Evolutionary conservation across 257 asterid genomes (phyloP).

Genomic region (Fraxinus anomala): DNA sequence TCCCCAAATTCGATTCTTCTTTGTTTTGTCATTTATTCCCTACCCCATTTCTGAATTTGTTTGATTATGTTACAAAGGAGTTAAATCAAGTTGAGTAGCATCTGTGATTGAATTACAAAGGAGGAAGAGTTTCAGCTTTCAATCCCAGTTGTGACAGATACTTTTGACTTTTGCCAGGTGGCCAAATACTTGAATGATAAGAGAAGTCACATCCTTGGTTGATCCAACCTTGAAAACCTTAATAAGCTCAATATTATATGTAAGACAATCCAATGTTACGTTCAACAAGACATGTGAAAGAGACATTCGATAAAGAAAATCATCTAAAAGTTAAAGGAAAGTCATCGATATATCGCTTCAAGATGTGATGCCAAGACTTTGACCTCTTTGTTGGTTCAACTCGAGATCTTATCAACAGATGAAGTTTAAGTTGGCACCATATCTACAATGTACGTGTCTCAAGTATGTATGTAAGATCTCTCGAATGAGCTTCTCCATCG

Average conservation of each 20-base stretch:
- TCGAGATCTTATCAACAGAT: conserved; percentile 83
- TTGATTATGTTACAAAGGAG: too few species aligned
- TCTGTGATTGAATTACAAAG: too few species aligned
- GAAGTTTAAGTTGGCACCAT: conserved; percentile 47
- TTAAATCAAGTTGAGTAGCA: too few species aligned
- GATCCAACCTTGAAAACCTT: conserved; percentile 69
- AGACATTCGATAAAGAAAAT: conserved; percentile 66
- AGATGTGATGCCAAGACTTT: conserved; percentile 25
- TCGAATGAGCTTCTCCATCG: conserved; percentile 64
- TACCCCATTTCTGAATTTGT: too few species aligned
- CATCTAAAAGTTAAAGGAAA: conserved; percentile 46
- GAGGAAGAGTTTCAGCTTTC: too few species aligned
- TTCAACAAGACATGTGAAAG: conserved; percentile 43
- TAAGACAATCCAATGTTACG: conserved; percentile 64
- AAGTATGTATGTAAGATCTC: conserved; percentile 8
- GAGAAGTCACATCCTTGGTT: conserved; percentile 36
- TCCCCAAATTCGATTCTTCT: too few species aligned
- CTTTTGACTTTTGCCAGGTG: conserved; percentile 39
- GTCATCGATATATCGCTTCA: conserved; percentile 65
- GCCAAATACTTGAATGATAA: conserved; percentile 52
- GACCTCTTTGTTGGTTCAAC: conserved; percentile 99
- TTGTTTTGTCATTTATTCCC: too few species aligned
- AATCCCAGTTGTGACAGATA: not conserved
- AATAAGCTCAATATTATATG: conserved; percentile 60
- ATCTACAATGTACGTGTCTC: too few species aligned